Conservation (phyloP, 1,284 basidiomycete species). For the Hymenochaete sp. region DNA sequence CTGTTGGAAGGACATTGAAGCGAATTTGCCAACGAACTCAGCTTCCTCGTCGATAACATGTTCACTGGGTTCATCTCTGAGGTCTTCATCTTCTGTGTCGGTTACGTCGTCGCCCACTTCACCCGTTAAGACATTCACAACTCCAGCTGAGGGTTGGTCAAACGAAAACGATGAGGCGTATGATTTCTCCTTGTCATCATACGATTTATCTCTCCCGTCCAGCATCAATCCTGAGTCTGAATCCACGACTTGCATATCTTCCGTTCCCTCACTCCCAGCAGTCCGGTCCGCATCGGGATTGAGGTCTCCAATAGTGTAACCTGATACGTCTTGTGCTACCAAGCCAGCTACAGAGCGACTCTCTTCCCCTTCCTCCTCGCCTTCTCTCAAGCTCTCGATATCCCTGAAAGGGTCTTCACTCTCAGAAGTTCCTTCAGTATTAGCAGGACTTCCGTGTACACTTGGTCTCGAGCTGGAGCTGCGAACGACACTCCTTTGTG, state of each 20-base stretch:
- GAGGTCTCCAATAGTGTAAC: constrained; percentile 16
- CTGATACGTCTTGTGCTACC: background rate
- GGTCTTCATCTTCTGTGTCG: constrained; percentile 43
- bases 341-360: background rate
- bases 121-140: constrained; percentile 36
- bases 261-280: constrained; percentile 31
- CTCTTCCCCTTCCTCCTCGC: constrained; percentile 43
- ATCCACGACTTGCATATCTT: constrained; percentile 38
- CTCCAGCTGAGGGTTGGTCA: constrained; percentile 45
- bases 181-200: constrained; percentile 52
- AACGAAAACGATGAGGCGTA: constrained; percentile 66
- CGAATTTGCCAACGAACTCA: constrained; percentile 9
- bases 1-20: constrained; percentile 14
- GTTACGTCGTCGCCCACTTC: constrained; percentile 26
- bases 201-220: too few species aligned
- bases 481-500: constrained; percentile 22
- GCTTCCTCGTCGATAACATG: constrained; percentile 3
- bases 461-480: background rate
- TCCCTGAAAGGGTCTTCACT: constrained; percentile 84
- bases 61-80: constrained; percentile 3
- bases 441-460: constrained; percentile 17
- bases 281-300: constrained; percentile 25
- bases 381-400: constrained; percentile 73
- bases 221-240: constrained; percentile 23
- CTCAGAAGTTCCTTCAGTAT: constrained; percentile 29